phyloP scores from a whole-genome alignment of 129 eudicot species.

The Saussurea involucrata region DNA sequence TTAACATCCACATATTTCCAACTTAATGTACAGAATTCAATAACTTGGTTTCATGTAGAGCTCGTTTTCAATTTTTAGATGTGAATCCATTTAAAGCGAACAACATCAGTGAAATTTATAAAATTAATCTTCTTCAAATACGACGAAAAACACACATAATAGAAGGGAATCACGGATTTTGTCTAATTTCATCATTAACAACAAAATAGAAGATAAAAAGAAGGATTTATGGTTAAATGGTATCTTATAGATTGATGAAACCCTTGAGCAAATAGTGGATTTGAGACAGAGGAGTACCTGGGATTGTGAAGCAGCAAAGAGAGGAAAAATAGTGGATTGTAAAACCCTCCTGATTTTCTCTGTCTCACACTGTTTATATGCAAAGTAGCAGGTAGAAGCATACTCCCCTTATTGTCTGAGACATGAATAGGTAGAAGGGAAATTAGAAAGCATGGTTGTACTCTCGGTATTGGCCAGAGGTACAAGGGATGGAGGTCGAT shows the following conservation, averaged over 20 bases:
- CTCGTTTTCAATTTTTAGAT: neutral
- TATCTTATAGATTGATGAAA: neutral
- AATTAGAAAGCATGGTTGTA: too few species aligned
- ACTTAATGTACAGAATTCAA: neutral
- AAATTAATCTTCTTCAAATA: neutral
- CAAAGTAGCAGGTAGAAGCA: too few species aligned
- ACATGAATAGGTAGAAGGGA: too few species aligned
- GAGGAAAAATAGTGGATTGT: neutral
- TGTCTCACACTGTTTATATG: too few species aligned
- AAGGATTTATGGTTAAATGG: neutral
- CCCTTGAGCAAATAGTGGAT: neutral
- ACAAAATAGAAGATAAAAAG: neutral
- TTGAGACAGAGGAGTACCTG: neutral
- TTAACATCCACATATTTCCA: neutral
- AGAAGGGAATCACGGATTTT: neutral
- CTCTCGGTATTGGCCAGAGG: too few species aligned
- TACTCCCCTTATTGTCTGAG: too few species aligned
- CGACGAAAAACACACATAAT: neutral
- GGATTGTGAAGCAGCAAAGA: neutral
- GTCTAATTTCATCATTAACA: neutral
- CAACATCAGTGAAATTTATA: neutral
- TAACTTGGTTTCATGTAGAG: neutral
- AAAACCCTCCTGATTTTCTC: neutral
- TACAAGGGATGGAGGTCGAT: too few species aligned
- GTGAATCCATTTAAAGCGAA: neutral